Percentiles rank a stretch among this genome's conserved stretches.
Conservation (phyloP, 257 asterid species). For the Solanum arcanum region DNA sequence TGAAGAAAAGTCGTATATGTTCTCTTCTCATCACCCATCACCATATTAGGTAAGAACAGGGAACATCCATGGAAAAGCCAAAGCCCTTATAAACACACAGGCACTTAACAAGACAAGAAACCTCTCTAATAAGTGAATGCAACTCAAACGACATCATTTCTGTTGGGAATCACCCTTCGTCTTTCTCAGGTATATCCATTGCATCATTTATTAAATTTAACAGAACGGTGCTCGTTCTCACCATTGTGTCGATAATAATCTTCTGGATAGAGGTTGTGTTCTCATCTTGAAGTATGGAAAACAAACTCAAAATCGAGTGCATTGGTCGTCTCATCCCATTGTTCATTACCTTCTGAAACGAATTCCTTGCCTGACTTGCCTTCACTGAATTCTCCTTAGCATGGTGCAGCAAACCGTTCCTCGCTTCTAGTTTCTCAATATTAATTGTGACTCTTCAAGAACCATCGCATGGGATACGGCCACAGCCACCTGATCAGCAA, state of each 20-base stretch:
- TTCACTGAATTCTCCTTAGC: slow-evolving; percentile 26
- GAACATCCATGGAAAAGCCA: slow-evolving; percentile 16
- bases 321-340: slow-evolving; percentile 39
- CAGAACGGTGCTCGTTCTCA: slow-evolving; percentile 20
- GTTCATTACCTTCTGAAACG: slow-evolving; percentile 33
- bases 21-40: slow-evolving; percentile 36
- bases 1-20: not conserved
- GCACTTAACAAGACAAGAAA: slow-evolving; percentile 29
- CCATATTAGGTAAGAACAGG: slow-evolving; percentile 22
- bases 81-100: slow-evolving; percentile 18
- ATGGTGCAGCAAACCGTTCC: slow-evolving; percentile 18
- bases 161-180: slow-evolving; percentile 23
- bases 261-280: slow-evolving; percentile 17
- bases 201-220: slow-evolving; percentile 28
- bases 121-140: slow-evolving; percentile 25
- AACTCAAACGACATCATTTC: slow-evolving; percentile 19
- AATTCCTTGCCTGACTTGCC: slow-evolving; percentile 29
- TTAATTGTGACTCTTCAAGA: slow-evolving; percentile 31
- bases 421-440: slow-evolving; percentile 25
- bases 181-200: slow-evolving; percentile 32
- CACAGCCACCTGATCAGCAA: slow-evolving; percentile 44
- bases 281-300: slow-evolving; percentile 16
- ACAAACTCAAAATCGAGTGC: slow-evolving; percentile 28
- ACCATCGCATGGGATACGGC: slow-evolving; percentile 36
- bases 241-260: slow-evolving; percentile 18